Percentiles rank a stretch among this genome's conserved stretches.
These are phyloP conservation scores for Tylopilus balloui DNA, from an alignment of 768 basidiomycete genomes.

Conservation along the genomic window DNA sequence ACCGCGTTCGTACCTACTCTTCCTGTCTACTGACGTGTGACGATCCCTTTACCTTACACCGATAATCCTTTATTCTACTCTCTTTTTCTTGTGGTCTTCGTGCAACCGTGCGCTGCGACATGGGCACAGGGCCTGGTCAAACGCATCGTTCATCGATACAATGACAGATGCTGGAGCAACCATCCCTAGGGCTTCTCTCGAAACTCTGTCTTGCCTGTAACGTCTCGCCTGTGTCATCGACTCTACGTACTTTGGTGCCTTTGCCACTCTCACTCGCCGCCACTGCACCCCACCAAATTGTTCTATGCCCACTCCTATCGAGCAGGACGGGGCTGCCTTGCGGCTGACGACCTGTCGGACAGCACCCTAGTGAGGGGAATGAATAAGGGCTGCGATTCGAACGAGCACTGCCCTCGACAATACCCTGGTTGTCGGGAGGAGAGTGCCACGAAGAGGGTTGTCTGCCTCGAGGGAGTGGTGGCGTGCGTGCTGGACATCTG, in stretches of 20 bases:
- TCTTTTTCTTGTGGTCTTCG: not conserved
- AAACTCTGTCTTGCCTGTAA: conserved; percentile 7
- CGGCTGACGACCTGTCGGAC: conserved; percentile 17
- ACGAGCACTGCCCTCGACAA: conserved; percentile 15
- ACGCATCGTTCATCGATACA: not conserved
- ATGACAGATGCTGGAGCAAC: not conserved
- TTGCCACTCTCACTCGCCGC: not conserved
- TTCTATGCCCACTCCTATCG: conserved; percentile 20
- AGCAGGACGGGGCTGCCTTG: conserved; percentile 19
- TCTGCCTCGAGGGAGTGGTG: conserved; percentile 23
- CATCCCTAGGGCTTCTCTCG: not conserved
- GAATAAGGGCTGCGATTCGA: not conserved
- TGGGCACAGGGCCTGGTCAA: not conserved
- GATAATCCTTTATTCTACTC: conserved; percentile 11
- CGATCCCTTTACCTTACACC: no score
- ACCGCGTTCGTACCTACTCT: no score
- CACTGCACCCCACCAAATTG: conserved; percentile 11
- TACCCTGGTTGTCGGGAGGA: conserved; percentile 12
- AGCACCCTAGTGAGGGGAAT: no score
- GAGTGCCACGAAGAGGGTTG: conserved; percentile 9
- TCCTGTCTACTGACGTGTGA: no score
- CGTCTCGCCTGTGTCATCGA: conserved; percentile 8
- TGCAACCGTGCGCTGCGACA: not conserved
- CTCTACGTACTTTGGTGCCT: not conserved
- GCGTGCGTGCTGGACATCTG: conserved; percentile 13